Evolutionary conservation across 2,329 filamentous ascomycete species (phyloP).

Genomic region (Falciphora oryzae): DNA sequence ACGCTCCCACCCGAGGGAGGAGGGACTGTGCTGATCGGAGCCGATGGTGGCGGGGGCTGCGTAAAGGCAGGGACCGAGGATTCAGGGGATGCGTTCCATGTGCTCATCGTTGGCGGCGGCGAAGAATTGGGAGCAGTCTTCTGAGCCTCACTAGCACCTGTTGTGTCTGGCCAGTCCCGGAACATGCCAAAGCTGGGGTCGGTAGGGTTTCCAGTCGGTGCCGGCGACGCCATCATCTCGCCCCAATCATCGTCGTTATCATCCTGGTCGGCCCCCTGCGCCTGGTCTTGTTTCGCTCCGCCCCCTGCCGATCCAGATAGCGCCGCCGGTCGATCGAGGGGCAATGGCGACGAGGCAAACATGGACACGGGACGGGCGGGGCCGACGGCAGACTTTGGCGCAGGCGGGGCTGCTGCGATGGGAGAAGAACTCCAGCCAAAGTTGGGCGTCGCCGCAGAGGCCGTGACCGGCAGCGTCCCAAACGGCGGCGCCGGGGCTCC

Average conservation of each 20-base stretch:
- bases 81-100: too few species aligned
- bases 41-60: too few species aligned
- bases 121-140: too few species aligned
- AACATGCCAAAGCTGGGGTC: constrained; percentile 10
- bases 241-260: constrained; percentile 55
- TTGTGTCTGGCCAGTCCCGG: background rate
- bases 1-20: too few species aligned
- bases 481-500: too few species aligned
- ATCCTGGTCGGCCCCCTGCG: constrained; percentile 17
- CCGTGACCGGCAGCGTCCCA: background rate
- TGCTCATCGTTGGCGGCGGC: too few species aligned
- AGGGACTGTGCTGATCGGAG: too few species aligned
- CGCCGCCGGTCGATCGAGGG: background rate
- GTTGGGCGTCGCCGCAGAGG: background rate
- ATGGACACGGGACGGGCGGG: background rate
- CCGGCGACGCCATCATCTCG: constrained; percentile 48
- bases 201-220: constrained; percentile 11
- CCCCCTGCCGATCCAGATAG: background rate
- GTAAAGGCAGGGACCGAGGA: too few species aligned
- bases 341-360: background rate
- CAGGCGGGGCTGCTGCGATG: background rate
- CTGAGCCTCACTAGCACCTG: too few species aligned
- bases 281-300: background rate
- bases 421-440: constrained; percentile 5
- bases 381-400: background rate